These are phyloP conservation scores for Hirsutella minnesotensis DNA, from an alignment of 2,329 filamentous ascomycete species.

Conservation along the genomic window DNA sequence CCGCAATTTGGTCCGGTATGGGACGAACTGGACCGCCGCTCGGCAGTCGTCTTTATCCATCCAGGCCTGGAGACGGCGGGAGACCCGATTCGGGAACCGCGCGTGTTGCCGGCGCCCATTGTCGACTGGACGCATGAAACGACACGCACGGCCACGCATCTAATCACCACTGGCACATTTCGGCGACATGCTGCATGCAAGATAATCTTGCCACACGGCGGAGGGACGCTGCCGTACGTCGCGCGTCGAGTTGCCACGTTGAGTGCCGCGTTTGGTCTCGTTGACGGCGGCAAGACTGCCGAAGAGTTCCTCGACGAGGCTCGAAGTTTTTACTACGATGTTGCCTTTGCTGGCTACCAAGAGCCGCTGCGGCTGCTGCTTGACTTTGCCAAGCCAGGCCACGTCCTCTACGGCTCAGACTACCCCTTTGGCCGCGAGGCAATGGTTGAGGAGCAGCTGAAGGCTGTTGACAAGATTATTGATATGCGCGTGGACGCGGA, in stretches of 20 bases:
- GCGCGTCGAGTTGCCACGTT: neutral
- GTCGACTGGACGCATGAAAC: neutral
- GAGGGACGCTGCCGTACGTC: neutral
- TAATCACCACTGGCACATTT: neutral
- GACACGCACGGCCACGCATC: neutral
- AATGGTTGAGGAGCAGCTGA: neutral
- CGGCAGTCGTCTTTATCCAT: conserved; percentile 1
- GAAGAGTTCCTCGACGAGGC: neutral
- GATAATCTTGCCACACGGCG: neutral
- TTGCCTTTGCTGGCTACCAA: neutral
- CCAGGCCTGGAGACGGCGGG: neutral
- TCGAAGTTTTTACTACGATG: neutral
- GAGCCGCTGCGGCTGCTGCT: neutral
- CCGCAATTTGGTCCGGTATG: neutral
- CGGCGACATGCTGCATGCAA: neutral
- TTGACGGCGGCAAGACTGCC: neutral
- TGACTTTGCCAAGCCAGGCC: neutral
- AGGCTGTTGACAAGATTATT: no score
- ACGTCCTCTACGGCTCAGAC: neutral
- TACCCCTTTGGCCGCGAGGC: neutral
- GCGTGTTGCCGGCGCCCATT: neutral
- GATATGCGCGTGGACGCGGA: no score
- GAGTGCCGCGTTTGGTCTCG: neutral
- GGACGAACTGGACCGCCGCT: neutral
- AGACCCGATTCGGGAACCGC: neutral